Base-by-base conservation (phyloP, 257 asterid genomes). In the Catharanthus roseus region DNA sequence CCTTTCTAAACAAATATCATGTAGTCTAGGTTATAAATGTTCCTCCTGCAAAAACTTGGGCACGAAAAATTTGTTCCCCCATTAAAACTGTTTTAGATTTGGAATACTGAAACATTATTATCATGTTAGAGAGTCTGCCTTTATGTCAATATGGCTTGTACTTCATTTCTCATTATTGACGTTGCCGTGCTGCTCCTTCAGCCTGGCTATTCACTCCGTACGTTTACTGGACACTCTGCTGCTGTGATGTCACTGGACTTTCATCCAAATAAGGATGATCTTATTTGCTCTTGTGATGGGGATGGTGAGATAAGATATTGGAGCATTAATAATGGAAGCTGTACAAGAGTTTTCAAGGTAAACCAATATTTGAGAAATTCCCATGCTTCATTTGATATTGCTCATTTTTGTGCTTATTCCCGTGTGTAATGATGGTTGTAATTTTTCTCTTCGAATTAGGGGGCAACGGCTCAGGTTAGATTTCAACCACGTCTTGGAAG, bases 221-320 rank as follows among this genome's bases (percentile, higher is more conserved):
- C 87, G 36, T 91, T 89, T 68, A 88, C 97, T 21, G 99, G 97
- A 50, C 99, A 95, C 79, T 87, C 98, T 8, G 79, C 91, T 34
- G 80, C 92, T 70, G 97, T 91, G 10, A 88, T 89, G 93, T 91
- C 99, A 4, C 82, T 95, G 81, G 98, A 95, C 73, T 93, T 93
- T 78, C 96, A 95, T 68, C 99, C 99, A 13, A 95, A 86, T 77
- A 95, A 91, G 80, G 97, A 91, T 44, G 97, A 95, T 74, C 90
- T 91, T 56, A 88, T 95, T 67, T 88, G 97, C 84, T 95, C 97
- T 8, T 95, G 99, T 51, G 99, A 91, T 63, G 91, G 96, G 38
- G 95, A 95, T 79, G 97, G 96, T 70, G 98, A 95, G 77, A 88
- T 95, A 68, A 77, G 99, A 83, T 91, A 86, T 72, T 95, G 99